Conservation (phyloP, 192 early-diverging fungal species). For the Backusella mclennaniae region DNA sequence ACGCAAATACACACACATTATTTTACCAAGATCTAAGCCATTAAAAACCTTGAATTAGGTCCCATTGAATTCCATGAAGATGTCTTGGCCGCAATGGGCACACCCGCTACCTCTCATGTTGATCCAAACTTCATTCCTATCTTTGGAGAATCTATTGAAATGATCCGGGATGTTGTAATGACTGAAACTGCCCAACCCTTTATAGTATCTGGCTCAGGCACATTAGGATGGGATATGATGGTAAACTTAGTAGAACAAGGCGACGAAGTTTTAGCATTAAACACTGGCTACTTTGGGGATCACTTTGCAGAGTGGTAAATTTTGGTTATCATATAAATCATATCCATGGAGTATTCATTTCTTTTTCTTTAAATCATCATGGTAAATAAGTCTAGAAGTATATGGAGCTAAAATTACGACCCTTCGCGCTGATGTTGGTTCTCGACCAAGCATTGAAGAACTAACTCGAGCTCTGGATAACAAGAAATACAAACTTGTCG, state of each 20-base stretch:
- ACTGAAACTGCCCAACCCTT: slow-evolving; percentile 88
- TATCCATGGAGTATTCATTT: not conserved
- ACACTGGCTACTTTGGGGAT: slow-evolving; percentile 96
- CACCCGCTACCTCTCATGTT: slow-evolving; percentile 90
- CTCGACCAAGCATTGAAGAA: slow-evolving; percentile 63
- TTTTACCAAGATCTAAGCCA: not conserved
- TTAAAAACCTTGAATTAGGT: slow-evolving; percentile 46
- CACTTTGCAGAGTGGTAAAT: slow-evolving; percentile 87
- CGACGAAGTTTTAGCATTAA: slow-evolving; percentile 85
- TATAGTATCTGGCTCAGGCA: slow-evolving; percentile 93
- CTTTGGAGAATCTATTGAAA: slow-evolving; percentile 87
- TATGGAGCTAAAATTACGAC: slow-evolving; percentile 89
- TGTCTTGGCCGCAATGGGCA: slow-evolving; percentile 82
- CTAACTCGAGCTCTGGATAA: slow-evolving; percentile 63
- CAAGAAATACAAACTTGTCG: slow-evolving; percentile 82
- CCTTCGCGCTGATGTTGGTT: slow-evolving; percentile 69
- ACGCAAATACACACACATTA: not conserved
- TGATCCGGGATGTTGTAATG: slow-evolving; percentile 75
- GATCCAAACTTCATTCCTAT: slow-evolving; percentile 85
- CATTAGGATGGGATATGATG: slow-evolving; percentile 96
- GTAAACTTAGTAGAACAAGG: slow-evolving; percentile 89
- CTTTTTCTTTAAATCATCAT: not conserved
- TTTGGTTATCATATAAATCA: slow-evolving; percentile 4
- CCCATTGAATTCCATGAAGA: slow-evolving; percentile 93
- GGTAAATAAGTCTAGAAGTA: slow-evolving; percentile 60